Conservation (phyloP, 352 stramenopile species). For the Thalassiosira hispida region DNA sequence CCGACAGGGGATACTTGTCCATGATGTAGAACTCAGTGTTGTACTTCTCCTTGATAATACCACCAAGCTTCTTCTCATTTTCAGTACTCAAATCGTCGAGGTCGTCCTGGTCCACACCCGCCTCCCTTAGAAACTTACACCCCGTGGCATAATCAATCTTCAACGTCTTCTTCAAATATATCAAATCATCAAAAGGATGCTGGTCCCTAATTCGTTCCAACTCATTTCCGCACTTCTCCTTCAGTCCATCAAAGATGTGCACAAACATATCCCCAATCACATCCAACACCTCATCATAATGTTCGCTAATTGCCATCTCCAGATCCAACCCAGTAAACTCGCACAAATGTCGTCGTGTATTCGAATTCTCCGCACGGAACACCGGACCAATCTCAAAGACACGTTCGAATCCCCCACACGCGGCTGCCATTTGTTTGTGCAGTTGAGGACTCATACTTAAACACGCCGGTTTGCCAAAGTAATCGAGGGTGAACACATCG, state of each 20-base stretch:
- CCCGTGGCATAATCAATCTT: slow-evolving; percentile 85
- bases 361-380: slow-evolving; percentile 99
- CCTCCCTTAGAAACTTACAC: slow-evolving; percentile 77
- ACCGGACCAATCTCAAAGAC: slow-evolving; percentile 97
- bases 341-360: slow-evolving; percentile 98
- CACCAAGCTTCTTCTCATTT: slow-evolving; percentile 94
- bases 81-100: slow-evolving; percentile 93
- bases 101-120: slow-evolving; percentile 78
- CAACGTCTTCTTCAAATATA: slow-evolving; percentile 81
- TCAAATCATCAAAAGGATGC: slow-evolving; percentile 96
- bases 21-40: slow-evolving; percentile 99
- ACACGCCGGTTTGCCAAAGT: slow-evolving; percentile 97
- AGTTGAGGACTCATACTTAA: slow-evolving; percentile 96
- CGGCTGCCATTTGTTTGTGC: slow-evolving; percentile 99
- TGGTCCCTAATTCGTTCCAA: slow-evolving; percentile 95
- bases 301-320: slow-evolving; percentile 99
- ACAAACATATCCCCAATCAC: slow-evolving; percentile 99
- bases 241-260: slow-evolving; percentile 99
- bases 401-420: slow-evolving; percentile 96
- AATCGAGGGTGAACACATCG: slow-evolving; percentile 98
- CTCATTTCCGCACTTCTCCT: slow-evolving; percentile 92
- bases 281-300: slow-evolving; percentile 99
- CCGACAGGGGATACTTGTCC: slow-evolving; percentile 98
- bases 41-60: slow-evolving; percentile 96
- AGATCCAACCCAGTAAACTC: slow-evolving; percentile 99